These are phyloP conservation scores for Sporothrix globosa DNA, from an alignment of 2,329 filamentous ascomycete genomes.

Conservation along the genomic window DNA sequence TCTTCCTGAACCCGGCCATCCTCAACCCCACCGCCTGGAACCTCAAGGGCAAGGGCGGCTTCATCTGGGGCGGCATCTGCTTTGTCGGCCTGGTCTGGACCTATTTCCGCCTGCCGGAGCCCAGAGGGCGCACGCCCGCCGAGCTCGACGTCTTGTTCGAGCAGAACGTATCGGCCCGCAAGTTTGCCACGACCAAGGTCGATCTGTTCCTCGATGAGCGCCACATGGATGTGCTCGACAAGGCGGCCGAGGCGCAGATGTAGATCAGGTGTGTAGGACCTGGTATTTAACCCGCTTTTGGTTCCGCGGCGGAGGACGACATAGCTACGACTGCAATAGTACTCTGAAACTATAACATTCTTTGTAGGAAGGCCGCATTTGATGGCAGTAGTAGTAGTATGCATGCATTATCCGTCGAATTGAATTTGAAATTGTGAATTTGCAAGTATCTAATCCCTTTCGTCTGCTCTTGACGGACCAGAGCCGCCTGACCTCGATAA, in stretches of 20 bases:
- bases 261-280: not conserved
- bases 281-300: too few species aligned
- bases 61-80: conserved; percentile 53
- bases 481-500: too few species aligned
- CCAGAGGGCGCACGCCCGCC: conserved; percentile 52
- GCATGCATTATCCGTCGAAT: too few species aligned
- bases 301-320: too few species aligned
- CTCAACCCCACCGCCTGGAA: conserved; percentile 50
- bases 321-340: too few species aligned
- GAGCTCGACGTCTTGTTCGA: conserved; percentile 62
- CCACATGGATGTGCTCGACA: conserved; percentile 15
- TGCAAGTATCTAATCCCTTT: too few species aligned
- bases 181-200: conserved; percentile 31
- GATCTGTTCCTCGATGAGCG: not conserved
- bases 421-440: too few species aligned
- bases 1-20: conserved; percentile 41
- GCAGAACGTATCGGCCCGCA: conserved; percentile 47
- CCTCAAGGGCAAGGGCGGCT: conserved; percentile 53
- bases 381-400: too few species aligned
- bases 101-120: conserved; percentile 57
- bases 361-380: too few species aligned
- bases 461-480: too few species aligned
- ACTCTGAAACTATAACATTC: too few species aligned
- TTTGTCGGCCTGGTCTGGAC: conserved; percentile 54
- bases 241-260: not conserved